Base-by-base conservation (phyloP, 352 stramenopile species). In the Globisporangium uncinulatum region DNA sequence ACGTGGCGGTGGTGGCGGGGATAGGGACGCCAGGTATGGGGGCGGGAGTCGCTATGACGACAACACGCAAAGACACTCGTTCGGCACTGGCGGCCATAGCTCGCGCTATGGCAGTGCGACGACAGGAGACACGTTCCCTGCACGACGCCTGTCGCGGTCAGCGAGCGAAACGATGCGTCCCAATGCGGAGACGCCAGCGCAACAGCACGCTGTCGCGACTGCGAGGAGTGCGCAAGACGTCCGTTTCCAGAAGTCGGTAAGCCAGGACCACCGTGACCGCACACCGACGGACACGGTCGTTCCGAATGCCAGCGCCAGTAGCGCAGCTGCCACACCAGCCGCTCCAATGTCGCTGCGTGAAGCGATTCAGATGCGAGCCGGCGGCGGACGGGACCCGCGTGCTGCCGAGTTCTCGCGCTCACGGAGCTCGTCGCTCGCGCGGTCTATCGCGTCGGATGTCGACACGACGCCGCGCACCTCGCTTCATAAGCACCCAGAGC, bases 191-290 rank as follows among this genome's bases (percentile, higher is more conserved):
- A 13, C 42, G 32, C 50, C 20, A 20, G 45, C 17, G 32, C 39
- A 53, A 20, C 32, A 20, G 9, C 55, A 51, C 37, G 37, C 36
- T 13, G 21, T 31, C 11, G 15, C 13, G n/a, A 45, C 53, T 14
- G 42, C 37, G 6, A 79, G 72, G 32, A 87, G 77, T 34, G 67
- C 68, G 3, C 73, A 84, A 50, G 79, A 90, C 57, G 68, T 78
- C 6, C 73, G 74, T 10, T 61, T 76, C 42, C 61, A 65, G 21
- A 80, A 79, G 44, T 54, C 57, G 0, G 50, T 47, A 13, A 63
- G 43, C 14, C 4, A 49, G 13, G 44, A 37, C 20, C 11, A 31
- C 24, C 41, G 21, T 10, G 15, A 41, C 4, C 21, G 17, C 9
- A 15, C 13, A 9, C 14, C 29, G 24, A 14, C 6, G 5, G 47